Conservation (phyloP, 345 rosid species). For the Microcos paniculata region DNA sequence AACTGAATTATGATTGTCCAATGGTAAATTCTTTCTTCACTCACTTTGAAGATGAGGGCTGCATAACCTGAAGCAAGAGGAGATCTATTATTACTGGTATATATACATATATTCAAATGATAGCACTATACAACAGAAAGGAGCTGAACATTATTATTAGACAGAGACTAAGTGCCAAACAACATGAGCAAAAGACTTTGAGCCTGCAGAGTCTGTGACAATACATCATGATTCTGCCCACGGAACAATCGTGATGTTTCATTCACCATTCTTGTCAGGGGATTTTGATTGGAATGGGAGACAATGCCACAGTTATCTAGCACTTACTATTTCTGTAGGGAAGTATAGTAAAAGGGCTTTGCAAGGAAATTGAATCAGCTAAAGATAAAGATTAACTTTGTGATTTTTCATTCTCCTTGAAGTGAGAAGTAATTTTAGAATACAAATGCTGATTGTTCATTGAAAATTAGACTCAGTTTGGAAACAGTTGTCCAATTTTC, state of each 20-base stretch:
- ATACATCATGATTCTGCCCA: not conserved
- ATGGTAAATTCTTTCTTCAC: slow-evolving; percentile 52
- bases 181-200: not conserved
- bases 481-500: not conserved
- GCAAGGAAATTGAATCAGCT: not conserved
- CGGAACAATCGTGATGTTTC: not conserved
- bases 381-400: too few relatives aligned
- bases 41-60: slow-evolving; percentile 31
- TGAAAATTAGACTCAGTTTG: not conserved
- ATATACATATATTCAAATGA: not conserved
- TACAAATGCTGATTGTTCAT: not conserved
- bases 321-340: not conserved
- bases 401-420: not conserved
- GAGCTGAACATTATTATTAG: not conserved
- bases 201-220: not conserved
- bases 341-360: not conserved
- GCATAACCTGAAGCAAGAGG: not conserved
- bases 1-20: slow-evolving; percentile 50
- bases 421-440: not conserved
- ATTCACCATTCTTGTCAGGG: not conserved
- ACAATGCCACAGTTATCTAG: not conserved
- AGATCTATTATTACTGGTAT: not conserved
- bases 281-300: not conserved
- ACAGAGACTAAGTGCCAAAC: not conserved
- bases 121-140: not conserved